Evolutionary conservation across 1,139 yeast species (phyloP), one percentile per base, ranked within the genome.

Genomic region (Pichia sp.): DNA sequence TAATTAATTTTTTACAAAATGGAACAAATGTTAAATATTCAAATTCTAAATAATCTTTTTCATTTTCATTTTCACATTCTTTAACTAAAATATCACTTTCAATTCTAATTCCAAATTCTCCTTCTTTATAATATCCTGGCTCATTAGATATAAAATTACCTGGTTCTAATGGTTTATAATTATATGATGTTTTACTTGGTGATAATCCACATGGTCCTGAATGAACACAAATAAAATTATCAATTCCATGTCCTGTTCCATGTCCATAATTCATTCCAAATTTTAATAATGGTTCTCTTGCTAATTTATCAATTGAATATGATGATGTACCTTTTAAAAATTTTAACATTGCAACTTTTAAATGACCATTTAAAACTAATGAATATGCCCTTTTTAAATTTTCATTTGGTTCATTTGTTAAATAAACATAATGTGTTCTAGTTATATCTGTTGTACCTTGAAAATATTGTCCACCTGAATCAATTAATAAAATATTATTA

Each of bases 401-500:
- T 61, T 56, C 60, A 35, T 52, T 64, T 12, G 20, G 49, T 41
- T 1, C 6, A 5, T 51, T 64, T 40, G 23, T 33, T 37, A 55
- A 35, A 56, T 69, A 69, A 53, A 76, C 74, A 53, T 70, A 70
- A 47, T 66, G 64, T 0, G 81, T 74, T 47, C 82, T 62, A 3
- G 82, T 76, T 10, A 76, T 76, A 56, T 76, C 82, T 1, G 82
- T 77, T 1, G 82, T 77, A 3, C 82, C 82, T 56, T 77, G 80
- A 40, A 76, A 62, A 54, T 67, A 77, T 43, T 77, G 82, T 5
- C 76, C 73, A 4, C 82, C 82, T 1, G 80, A 68, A 57, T 77
- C 82, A 33, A 74, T 53, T 34, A 77, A 61, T 48, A 69, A 74
- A 2, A 76, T 61, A 22, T 68, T 58, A 5, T 59, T 54, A 3